These are phyloP conservation scores for Pilaira anomala DNA, from an alignment of 192 early-diverging fungal genomes.

Conservation along the genomic window DNA sequence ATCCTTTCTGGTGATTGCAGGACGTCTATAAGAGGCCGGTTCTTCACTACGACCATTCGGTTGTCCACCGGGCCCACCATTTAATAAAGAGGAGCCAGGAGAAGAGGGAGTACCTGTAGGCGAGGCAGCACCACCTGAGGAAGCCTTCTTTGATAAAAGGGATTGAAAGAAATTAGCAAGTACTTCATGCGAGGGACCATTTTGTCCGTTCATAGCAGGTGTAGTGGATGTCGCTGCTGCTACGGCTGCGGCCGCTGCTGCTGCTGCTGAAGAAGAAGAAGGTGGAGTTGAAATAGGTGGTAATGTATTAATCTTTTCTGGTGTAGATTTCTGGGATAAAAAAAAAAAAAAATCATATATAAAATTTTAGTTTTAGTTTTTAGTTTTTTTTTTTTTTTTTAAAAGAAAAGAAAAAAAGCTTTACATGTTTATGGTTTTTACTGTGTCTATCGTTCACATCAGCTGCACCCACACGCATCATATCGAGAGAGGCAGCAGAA, in stretches of 20 bases:
- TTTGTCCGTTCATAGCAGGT: background rate
- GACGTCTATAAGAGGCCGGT: slow-evolving; percentile 1
- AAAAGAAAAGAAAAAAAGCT: background rate
- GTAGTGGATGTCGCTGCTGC: background rate
- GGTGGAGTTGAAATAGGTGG: background rate
- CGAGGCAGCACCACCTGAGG: slow-evolving; percentile 9
- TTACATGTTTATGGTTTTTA: slow-evolving; percentile 7
- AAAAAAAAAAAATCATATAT: background rate
- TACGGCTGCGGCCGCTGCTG: background rate
- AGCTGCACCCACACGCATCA: slow-evolving; percentile 30
- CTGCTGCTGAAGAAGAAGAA: background rate
- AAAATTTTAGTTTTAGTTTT: background rate
- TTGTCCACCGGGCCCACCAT: background rate
- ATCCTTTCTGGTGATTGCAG: slow-evolving; percentile 32
- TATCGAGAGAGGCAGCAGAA: slow-evolving; percentile 24
- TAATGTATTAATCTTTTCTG: background rate
- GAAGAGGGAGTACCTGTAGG: background rate
- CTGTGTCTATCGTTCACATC: slow-evolving; percentile 32
- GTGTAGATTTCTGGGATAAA: background rate
- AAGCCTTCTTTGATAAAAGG: slow-evolving; percentile 61
- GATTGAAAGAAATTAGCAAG: slow-evolving; percentile 90
- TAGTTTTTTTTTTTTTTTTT: no score
- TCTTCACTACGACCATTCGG: slow-evolving; percentile 17
- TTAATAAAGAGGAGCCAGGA: background rate
- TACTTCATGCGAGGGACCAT: slow-evolving; percentile 60